These are phyloP conservation scores for Huntiella savannae DNA, from an alignment of 2,329 filamentous ascomycete genomes.

Conservation along the genomic window DNA sequence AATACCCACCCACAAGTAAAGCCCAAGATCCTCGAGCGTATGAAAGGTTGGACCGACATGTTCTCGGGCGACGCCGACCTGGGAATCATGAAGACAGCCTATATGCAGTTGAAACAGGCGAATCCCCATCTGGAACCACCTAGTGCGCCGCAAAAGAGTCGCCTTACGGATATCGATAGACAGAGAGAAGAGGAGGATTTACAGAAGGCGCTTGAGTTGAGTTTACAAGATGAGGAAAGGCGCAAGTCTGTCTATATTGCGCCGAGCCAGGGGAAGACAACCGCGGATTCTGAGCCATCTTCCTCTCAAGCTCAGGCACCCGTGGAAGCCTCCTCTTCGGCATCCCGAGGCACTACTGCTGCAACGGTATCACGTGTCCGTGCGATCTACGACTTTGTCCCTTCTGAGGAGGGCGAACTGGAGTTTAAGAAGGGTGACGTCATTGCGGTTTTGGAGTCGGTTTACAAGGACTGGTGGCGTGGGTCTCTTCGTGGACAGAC, in stretches of 20 bases:
- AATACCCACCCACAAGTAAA: constrained; percentile 96
- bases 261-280: constrained; percentile 20
- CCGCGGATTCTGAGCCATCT: constrained; percentile 17
- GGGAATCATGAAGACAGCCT: constrained; percentile 94
- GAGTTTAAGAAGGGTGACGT: constrained; percentile 95
- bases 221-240: constrained; percentile 66
- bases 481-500: constrained; percentile 86
- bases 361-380: constrained; percentile 89
- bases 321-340: constrained; percentile 15
- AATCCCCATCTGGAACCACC: constrained; percentile 83
- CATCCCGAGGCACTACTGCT: constrained; percentile 66
- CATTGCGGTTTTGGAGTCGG: constrained; percentile 90
- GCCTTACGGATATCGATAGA: constrained; percentile 74
- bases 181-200: constrained; percentile 94
- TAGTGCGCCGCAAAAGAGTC: constrained; percentile 80
- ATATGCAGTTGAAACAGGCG: constrained; percentile 61
- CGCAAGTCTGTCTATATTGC: constrained; percentile 29
- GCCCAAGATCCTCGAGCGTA: constrained; percentile 87
- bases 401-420: constrained; percentile 82
- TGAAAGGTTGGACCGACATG: constrained; percentile 93
- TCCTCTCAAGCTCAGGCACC: constrained; percentile 14
- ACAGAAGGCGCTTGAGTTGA: constrained; percentile 86
- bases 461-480: constrained; percentile 99
- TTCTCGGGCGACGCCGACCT: constrained; percentile 76
- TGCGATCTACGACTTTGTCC: constrained; percentile 84